Conservation (phyloP, 2,329 filamentous ascomycete genomes). For the Aspergillus amoenus region DNA sequence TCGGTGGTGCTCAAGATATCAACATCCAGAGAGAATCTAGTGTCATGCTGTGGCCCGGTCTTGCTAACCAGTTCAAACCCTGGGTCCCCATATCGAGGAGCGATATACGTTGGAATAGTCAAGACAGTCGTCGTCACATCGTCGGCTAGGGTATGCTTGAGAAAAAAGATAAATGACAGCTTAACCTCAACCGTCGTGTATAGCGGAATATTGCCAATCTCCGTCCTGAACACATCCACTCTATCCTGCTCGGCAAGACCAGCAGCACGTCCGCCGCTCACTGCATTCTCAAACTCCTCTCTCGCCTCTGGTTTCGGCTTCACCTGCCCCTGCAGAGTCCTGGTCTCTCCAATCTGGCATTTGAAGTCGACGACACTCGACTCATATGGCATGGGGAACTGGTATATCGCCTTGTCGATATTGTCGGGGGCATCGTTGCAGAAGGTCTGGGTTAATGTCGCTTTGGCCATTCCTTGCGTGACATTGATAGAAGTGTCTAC, state of each 20-base stretch:
- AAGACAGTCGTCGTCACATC: constrained; percentile 13
- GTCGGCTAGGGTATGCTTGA: constrained; percentile 7
- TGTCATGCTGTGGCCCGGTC: neutral
- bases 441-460: neutral
- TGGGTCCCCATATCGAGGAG: constrained; percentile 15
- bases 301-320: constrained; percentile 5
- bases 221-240: constrained; percentile 18
- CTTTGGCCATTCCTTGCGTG: neutral
- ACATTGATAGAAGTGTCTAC: neutral
- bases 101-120: constrained; percentile 18
- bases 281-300: neutral
- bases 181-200: constrained; percentile 13
- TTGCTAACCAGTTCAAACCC: neutral
- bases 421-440: neutral
- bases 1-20: neutral
- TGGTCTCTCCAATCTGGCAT: constrained; percentile 3
- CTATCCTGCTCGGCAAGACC: constrained; percentile 5
- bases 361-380: neutral
- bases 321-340: neutral
- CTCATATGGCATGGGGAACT: neutral
- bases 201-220: constrained; percentile 18
- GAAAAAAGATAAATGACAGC: constrained; percentile 11
- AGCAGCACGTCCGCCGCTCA: neutral
- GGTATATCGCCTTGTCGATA: neutral
- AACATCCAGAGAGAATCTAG: neutral